Percentiles rank a stretch among this genome's conserved stretches.
phyloP scores from a whole-genome alignment of 1,284 basidiomycete species.

The Cerrena zonata region DNA sequence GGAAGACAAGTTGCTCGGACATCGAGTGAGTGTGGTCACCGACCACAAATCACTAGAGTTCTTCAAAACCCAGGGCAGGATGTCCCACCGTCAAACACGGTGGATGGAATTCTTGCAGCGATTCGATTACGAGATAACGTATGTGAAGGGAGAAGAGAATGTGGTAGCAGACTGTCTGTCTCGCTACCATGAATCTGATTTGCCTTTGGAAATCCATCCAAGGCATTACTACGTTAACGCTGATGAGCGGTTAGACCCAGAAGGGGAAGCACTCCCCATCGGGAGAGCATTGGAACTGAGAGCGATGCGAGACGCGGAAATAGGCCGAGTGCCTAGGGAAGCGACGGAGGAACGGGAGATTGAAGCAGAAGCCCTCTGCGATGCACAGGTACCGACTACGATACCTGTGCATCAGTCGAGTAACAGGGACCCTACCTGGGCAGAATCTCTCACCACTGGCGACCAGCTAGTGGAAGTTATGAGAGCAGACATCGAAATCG shows the following conservation, averaged over 20 bases:
- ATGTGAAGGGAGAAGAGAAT: constrained; percentile 28
- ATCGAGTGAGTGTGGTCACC: constrained; percentile 28
- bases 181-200: too few species aligned
- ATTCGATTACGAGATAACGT: too few species aligned
- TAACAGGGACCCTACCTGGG: background rate
- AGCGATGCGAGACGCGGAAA: background rate
- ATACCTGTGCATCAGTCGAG: background rate
- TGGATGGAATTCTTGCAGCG: constrained; percentile 33
- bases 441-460: background rate
- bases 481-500: too few species aligned
- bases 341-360: background rate
- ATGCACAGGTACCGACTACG: background rate
- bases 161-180: constrained; percentile 34
- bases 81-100: constrained; percentile 22
- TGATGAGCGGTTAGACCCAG: too few species aligned
- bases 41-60: constrained; percentile 35
- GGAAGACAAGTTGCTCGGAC: too few species aligned
- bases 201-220: constrained; percentile 14
- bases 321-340: background rate
- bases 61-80: constrained; percentile 21
- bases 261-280: constrained; percentile 11
- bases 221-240: constrained; percentile 24
- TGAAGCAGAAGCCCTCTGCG: background rate
- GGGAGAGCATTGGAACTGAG: background rate
- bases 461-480: background rate